These are phyloP conservation scores for Boletus vermiculosoides DNA, from an alignment of 768 basidiomycete species.

Conservation along the genomic window DNA sequence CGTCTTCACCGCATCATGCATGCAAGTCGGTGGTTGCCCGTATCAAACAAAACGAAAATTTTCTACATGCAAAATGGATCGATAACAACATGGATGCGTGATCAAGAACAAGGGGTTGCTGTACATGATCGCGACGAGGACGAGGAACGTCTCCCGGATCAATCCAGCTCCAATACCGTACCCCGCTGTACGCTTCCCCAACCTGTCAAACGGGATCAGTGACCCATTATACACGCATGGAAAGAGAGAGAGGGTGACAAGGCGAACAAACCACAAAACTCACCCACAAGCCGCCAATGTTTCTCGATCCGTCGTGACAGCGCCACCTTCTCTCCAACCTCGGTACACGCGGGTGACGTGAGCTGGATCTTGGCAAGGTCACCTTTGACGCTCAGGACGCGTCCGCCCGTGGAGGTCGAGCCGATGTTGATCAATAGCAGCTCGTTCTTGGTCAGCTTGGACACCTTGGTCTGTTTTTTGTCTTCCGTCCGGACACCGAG, in stretches of 20 bases:
- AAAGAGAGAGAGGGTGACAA: background rate
- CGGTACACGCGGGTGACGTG: conserved; percentile 93
- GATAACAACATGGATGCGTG: background rate
- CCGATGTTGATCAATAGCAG: conserved; percentile 96
- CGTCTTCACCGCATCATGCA: too few relatives aligned
- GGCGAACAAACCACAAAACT: conserved; percentile 33
- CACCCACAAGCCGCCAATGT: conserved; percentile 95
- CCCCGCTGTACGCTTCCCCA: conserved; percentile 86
- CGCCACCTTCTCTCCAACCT: conserved; percentile 97
- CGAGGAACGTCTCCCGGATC: conserved; percentile 4
- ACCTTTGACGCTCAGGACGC: conserved; percentile 90
- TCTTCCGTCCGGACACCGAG: conserved; percentile 99
- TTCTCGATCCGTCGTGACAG: conserved; percentile 93
- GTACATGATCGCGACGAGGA: background rate
- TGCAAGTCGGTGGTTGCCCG: too few relatives aligned
- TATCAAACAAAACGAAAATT: background rate
- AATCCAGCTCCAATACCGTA: conserved; percentile 79
- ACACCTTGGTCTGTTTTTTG: conserved; percentile 96
- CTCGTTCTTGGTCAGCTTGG: conserved; percentile 90
- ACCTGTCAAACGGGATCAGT: conserved; percentile 33
- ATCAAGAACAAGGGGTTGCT: background rate
- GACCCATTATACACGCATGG: background rate
- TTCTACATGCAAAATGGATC: background rate
- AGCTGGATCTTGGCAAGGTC: conserved; percentile 93
- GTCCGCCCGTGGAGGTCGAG: conserved; percentile 94